Evolutionary conservation across 176 grass and related monocot genomes (phyloP).

Genomic region (Dactylis glomerata): DNA sequence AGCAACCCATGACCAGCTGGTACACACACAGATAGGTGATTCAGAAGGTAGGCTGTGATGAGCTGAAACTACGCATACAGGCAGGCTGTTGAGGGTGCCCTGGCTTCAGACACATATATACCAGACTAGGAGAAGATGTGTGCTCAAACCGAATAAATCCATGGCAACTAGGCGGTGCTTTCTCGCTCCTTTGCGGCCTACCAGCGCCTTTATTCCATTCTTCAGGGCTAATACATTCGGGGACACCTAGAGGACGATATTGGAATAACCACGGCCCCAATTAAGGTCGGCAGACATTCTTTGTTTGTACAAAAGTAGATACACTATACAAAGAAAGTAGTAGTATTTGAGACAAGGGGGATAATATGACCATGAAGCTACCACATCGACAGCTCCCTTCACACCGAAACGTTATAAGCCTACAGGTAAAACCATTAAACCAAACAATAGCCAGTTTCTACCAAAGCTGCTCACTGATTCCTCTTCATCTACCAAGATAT

Average conservation of each 20-base stretch:
- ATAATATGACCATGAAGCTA: not conserved
- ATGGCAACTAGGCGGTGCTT: slow-evolving; percentile 27
- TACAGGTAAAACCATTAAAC: not conserved
- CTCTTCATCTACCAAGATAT: not conserved
- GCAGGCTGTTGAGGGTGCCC: not conserved
- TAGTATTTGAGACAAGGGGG: not conserved
- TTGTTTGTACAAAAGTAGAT: not conserved
- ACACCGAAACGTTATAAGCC: not conserved
- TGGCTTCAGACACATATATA: not conserved
- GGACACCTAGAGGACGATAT: slow-evolving; percentile 10
- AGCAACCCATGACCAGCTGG: slow-evolving; percentile 52
- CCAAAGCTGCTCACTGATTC: not conserved
- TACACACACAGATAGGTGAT: not conserved
- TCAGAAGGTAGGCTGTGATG: not conserved
- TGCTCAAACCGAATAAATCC: slow-evolving; percentile 40
- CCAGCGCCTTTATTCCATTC: slow-evolving; percentile 65
- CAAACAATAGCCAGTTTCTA: not conserved
- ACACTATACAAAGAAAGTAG: not conserved
- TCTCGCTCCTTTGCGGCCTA: slow-evolving; percentile 34
- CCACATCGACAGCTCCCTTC: not conserved
- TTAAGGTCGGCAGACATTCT: slow-evolving; percentile 21
- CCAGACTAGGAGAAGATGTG: not conserved
- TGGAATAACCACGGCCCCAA: slow-evolving; percentile 25
- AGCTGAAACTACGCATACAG: not conserved
- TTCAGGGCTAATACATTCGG: slow-evolving; percentile 47